Percentiles rank a stretch among this genome's conserved stretches.
Evolutionary conservation across 805 yeast genomes (phyloP).

Genomic region (Scheffersomyces ergatensis): DNA sequence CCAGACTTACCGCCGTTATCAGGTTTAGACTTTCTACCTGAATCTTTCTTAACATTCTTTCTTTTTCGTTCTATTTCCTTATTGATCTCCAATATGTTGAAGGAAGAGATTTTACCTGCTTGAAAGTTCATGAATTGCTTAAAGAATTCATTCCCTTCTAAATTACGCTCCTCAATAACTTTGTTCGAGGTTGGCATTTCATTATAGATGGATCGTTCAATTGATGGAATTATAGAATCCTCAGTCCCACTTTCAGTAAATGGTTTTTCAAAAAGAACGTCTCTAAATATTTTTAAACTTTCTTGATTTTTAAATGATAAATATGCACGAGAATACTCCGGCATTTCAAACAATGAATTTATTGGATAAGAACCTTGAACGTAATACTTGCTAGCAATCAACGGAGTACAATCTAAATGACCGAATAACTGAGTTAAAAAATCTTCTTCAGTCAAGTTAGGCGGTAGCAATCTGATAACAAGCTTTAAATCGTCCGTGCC

Average conservation of each 20-base stretch:
- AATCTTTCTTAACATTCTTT: background rate
- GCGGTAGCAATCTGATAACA: slow-evolving; percentile 44
- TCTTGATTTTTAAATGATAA: slow-evolving; percentile 27
- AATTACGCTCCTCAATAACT: background rate
- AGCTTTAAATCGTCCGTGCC: slow-evolving; percentile 15
- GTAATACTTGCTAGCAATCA: slow-evolving; percentile 30
- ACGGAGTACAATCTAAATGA: slow-evolving; percentile 5
- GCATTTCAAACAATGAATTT: slow-evolving; percentile 34
- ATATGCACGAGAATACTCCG: slow-evolving; percentile 42
- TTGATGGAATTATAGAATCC: slow-evolving; percentile 29
- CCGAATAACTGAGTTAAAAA: slow-evolving; percentile 8
- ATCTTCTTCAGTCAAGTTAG: slow-evolving; percentile 15
- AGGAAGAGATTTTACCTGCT: background rate
- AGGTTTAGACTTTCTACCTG: no score
- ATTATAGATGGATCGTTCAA: slow-evolving; percentile 31
- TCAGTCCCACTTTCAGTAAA: slow-evolving; percentile 6
- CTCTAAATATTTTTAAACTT: slow-evolving; percentile 24
- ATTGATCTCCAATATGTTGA: background rate
- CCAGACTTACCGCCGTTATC: no score
- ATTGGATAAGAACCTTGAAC: slow-evolving; percentile 39
- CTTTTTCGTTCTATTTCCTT: background rate
- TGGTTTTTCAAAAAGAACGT: slow-evolving; percentile 15
- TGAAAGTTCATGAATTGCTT: slow-evolving; percentile 2
- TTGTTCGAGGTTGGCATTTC: slow-evolving; percentile 5
- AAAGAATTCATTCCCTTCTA: slow-evolving; percentile 2